Evolutionary conservation across 2,329 filamentous ascomycete species (phyloP), one percentile per base, ranked within the genome.

Genomic region (Rhinocladiella mackenziei): DNA sequence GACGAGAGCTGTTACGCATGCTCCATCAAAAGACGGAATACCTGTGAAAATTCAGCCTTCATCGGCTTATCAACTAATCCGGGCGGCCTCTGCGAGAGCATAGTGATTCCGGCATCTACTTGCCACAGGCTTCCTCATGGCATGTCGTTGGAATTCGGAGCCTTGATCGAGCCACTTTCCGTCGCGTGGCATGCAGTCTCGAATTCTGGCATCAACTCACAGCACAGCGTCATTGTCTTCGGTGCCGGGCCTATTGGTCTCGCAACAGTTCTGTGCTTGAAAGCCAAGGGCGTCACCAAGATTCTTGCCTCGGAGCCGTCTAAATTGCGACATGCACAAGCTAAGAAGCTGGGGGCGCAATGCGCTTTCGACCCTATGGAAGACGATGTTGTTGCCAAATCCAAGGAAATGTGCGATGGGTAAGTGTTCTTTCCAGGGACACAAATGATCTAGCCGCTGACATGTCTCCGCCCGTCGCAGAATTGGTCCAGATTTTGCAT

Each of bases 151-250:
- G 13, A 37, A 22, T 8, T 19, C 9, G 41, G 66, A 61, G 74
- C 74, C 1, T 63, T 77, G n/a, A 64, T 76, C 29, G 74, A 77
- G 52, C 74, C 74, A 3, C 62, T 77, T 0, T 65, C 73, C 4
- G 74, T 77, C 1, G 73, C 70, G 15, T 77, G 72, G 71, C 74
- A 77, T 53, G 72, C 73, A 1, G 69, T 76, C 18, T 69, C 71
- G 28, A 63, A 69, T 35, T 71, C 70, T 26, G 33, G 33, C 4
- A 72, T 71, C 60, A 68, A 71, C 48, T 55, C 60, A 4, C 66
- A 65, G 14, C 64, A 73, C 39, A 59, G 65, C 0, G 72, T 66
- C 1, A 56, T 77, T 14, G 62, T 44, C 19, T 58, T 76, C 2
- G 74, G 74, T n/a, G 72, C 69, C 13, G 74, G 74, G 2, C 74